These are phyloP conservation scores for Sclerotinia trifoliorum DNA, from an alignment of 2,329 filamentous ascomycete species.

Conservation along the genomic window DNA sequence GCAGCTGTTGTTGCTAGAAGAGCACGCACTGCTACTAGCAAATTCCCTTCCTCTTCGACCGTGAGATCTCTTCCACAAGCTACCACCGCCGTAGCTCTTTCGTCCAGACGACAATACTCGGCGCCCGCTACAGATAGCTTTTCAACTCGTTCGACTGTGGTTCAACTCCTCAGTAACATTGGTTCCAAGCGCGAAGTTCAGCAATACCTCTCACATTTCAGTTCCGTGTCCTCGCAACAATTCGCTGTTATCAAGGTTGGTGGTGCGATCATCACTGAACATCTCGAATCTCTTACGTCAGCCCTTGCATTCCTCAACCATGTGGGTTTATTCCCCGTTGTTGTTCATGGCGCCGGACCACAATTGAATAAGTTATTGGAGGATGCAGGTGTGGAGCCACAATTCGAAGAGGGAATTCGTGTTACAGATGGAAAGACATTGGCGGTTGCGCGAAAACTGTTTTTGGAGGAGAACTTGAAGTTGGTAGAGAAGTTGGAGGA, in stretches of 20 bases:
- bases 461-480: conserved; percentile 93
- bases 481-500: conserved; percentile 86
- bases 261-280: conserved; percentile 91
- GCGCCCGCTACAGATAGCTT: conserved; percentile 37
- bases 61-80: conserved; percentile 36
- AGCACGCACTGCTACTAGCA: conserved; percentile 33
- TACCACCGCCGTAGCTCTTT: conserved; percentile 32
- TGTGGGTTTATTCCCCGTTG: conserved; percentile 90
- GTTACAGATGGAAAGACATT: conserved; percentile 96
- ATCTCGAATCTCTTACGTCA: conserved; percentile 86
- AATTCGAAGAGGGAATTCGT: conserved; percentile 94
- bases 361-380: conserved; percentile 91
- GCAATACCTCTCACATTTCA: conserved; percentile 97
- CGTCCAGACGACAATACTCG: conserved; percentile 36
- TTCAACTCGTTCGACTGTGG: conserved; percentile 72
- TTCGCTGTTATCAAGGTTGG: conserved; percentile 99
- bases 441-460: conserved; percentile 84
- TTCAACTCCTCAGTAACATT: conserved; percentile 91
- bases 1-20: conserved; percentile 37
- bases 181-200: conserved; percentile 94
- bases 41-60: conserved; percentile 31
- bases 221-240: conserved; percentile 91
- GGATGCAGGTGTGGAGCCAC: conserved; percentile 86
- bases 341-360: conserved; percentile 92
- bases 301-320: conserved; percentile 90